Evolutionary conservation across 2,329 filamentous ascomycete genomes (phyloP).

Genomic region (Pezicula neosporulosa): DNA sequence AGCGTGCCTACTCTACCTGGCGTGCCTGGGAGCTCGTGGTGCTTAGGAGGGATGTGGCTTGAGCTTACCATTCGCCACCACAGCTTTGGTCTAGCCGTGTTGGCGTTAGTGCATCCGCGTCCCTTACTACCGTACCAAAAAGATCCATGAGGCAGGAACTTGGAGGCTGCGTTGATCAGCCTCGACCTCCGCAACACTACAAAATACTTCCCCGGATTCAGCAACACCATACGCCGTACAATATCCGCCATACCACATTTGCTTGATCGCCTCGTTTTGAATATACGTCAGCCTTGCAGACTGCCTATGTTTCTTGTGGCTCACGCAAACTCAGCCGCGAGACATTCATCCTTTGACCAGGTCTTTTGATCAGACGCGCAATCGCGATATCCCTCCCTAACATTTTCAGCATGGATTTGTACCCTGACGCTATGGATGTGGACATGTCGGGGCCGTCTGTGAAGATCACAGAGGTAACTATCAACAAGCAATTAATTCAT

Average conservation of each 20-base stretch:
- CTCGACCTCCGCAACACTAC: too few relatives aligned
- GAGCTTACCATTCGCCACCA: too few relatives aligned
- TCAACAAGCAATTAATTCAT: background rate
- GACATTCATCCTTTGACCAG: background rate
- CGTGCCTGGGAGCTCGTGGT: too few relatives aligned
- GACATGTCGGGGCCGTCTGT: conserved; percentile 40
- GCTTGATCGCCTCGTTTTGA: background rate
- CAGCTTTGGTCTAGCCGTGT: too few relatives aligned
- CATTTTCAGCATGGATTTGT: conserved; percentile 38
- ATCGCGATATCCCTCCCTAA: background rate
- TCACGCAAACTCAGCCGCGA: background rate
- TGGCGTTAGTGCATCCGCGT: too few relatives aligned
- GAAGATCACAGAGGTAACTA: conserved; percentile 40
- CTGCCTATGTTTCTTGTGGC: conserved; percentile 4
- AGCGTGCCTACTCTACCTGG: too few relatives aligned
- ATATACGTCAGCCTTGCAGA: conserved; percentile 18
- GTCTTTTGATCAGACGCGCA: background rate
- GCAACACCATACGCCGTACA: background rate
- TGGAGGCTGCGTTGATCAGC: too few relatives aligned
- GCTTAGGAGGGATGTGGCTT: too few relatives aligned
- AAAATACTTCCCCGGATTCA: background rate
- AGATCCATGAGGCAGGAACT: too few relatives aligned
- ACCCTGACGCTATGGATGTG: conserved; percentile 36
- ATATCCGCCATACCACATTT: background rate
- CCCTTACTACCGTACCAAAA: too few relatives aligned